A percentile compares a stretch with the other conserved stretches of the same genome.
phyloP scores from a whole-genome alignment of 257 asterid species.

The Striga asiatica region DNA sequence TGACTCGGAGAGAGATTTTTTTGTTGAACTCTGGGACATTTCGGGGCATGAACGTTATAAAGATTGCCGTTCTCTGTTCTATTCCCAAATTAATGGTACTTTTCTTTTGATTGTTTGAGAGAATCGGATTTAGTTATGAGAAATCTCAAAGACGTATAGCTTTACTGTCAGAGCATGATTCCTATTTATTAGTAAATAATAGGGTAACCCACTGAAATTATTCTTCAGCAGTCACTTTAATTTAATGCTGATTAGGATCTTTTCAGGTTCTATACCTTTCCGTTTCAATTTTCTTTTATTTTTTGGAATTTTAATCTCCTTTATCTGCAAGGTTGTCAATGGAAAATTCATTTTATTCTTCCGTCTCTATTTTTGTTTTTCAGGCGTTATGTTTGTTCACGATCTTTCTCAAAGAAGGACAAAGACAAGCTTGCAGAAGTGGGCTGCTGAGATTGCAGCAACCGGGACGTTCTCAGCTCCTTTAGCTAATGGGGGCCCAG shows the following conservation, averaged over 20 bases:
- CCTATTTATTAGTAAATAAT: neutral
- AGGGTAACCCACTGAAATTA: neutral
- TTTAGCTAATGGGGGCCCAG: constrained; percentile 84
- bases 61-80: constrained; percentile 86
- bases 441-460: constrained; percentile 92
- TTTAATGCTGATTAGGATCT: too few species aligned
- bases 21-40: constrained; percentile 90
- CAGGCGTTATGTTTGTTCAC: constrained; percentile 88
- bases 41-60: constrained; percentile 95
- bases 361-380: neutral
- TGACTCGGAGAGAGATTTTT: constrained; percentile 67
- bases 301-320: too few species aligned
- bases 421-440: constrained; percentile 71
- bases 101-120: neutral
- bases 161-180: neutral
- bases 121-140: neutral
- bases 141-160: neutral
- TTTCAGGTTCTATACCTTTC: neutral
- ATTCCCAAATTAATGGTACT: constrained; percentile 90
- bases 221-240: neutral
- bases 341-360: neutral
- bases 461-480: constrained; percentile 94
- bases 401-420: constrained; percentile 96
- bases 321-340: too few species aligned
- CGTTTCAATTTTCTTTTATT: too few species aligned